Evolutionary conservation across 2,329 filamentous ascomycete genomes (phyloP).

Genomic region (Phialophora chinensis): DNA sequence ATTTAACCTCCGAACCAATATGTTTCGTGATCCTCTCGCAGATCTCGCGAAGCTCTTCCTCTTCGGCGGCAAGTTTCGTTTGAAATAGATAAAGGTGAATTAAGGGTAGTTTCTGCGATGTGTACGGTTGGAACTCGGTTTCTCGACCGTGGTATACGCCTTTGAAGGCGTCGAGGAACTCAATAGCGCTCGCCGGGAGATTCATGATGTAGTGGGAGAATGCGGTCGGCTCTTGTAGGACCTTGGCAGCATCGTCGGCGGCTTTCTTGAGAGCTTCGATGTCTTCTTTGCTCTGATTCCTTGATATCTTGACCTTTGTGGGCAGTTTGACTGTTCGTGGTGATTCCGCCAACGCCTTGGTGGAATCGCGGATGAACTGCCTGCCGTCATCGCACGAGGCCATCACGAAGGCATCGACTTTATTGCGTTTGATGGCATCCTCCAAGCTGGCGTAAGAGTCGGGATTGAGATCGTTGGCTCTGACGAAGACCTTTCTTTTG

Average conservation of each 20-base stretch:
- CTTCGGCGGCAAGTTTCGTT: slow-evolving; percentile 77
- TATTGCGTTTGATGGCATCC: slow-evolving; percentile 76
- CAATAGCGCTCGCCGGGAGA: slow-evolving; percentile 84
- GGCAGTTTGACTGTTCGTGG: slow-evolving; percentile 62
- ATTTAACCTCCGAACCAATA: slow-evolving; percentile 64
- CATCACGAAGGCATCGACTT: slow-evolving; percentile 75
- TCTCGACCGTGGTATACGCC: slow-evolving; percentile 80
- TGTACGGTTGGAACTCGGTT: slow-evolving; percentile 67
- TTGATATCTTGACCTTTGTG: slow-evolving; percentile 49
- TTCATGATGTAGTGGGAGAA: slow-evolving; percentile 99
- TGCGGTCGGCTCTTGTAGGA: slow-evolving; percentile 66
- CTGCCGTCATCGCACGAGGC: slow-evolving; percentile 83
- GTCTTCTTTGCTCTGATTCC: slow-evolving; percentile 41
- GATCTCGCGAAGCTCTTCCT: slow-evolving; percentile 64
- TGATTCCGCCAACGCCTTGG: slow-evolving; percentile 58
- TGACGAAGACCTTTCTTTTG: slow-evolving; percentile 88
- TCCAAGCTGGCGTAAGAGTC: slow-evolving; percentile 77
- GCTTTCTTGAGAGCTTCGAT: slow-evolving; percentile 37
- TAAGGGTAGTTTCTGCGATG: slow-evolving; percentile 70
- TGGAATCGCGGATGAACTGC: slow-evolving; percentile 75
- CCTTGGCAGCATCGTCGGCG: slow-evolving; percentile 36
- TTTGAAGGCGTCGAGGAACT: slow-evolving; percentile 77
- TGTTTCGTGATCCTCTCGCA: slow-evolving; percentile 69
- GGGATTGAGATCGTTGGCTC: slow-evolving; percentile 96
- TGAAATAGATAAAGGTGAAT: slow-evolving; percentile 96